Percentiles rank a stretch among this genome's conserved stretches.
phyloP scores from a whole-genome alignment of 148 eudicot genomes.

The Rhododendron ferrugineum region DNA sequence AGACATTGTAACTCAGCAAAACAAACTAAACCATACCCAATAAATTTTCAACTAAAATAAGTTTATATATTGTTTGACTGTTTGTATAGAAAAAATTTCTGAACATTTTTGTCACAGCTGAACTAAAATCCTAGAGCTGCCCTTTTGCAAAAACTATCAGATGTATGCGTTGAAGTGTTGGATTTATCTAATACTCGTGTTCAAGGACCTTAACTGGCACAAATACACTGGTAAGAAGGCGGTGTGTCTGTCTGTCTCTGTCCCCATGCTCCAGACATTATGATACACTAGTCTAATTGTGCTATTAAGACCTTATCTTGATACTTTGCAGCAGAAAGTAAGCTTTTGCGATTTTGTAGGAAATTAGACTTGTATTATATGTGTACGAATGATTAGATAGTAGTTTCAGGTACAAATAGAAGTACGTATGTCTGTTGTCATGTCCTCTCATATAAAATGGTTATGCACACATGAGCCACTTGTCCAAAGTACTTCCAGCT shows the following conservation, averaged over 20 bases:
- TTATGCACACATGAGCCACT: not conserved
- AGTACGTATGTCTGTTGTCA: not conserved
- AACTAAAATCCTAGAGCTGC: too few species aligned
- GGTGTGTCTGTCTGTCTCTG: not conserved
- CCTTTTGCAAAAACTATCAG: not conserved
- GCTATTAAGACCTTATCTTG: not conserved
- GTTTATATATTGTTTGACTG: not conserved
- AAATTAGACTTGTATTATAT: not conserved
- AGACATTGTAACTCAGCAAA: too few species aligned
- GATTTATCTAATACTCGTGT: not conserved
- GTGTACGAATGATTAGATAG: not conserved
- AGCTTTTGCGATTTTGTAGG: not conserved
- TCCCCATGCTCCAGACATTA: not conserved
- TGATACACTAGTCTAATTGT: not conserved
- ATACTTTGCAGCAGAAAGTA: not conserved
- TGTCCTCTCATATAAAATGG: not conserved
- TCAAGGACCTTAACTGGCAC: not conserved
- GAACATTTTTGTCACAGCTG: too few species aligned
- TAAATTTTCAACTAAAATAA: not conserved
- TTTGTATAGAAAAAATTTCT: not conserved
- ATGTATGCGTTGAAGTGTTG: not conserved
- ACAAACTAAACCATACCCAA: not conserved
- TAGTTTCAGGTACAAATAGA: not conserved
- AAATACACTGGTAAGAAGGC: not conserved
- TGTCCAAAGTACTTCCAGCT: not conserved